Base-by-base conservation (phyloP, 352 stramenopile genomes). In the Globisporangium middletonii region DNA sequence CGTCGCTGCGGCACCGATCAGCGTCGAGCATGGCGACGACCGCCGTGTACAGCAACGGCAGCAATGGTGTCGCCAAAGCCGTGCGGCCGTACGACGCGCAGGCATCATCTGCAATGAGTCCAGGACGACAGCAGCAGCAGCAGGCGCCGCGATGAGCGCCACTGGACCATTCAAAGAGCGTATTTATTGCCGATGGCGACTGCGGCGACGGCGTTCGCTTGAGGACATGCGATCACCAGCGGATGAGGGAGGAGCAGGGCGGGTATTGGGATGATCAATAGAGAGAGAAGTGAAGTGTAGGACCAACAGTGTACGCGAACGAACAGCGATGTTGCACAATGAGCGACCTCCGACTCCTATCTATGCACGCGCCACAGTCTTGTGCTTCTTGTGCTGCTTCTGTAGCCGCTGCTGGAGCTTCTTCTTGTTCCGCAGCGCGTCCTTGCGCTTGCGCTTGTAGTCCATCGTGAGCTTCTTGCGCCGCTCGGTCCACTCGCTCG, bases 371-470 rank as follows among this genome's bases (percentile, higher is more conserved):
- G n/a, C 41, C 4, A 43, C 9, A 15, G 51, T 64, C 54, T 72
- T 75, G 41, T 83, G 73, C 48, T 77, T 67, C 64, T 75, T 75
- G 51, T 63, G 59, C 35, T 60, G 56, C 55, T 69, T 60, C 23
- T 51, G 57, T 28, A 63, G 62, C 16, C 55, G 62, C 54, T 87
- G 81, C 60, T 81, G 79, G 43, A 80, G 67, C 48, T 83, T 79
- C 64, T 93, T 93, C 57, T 86, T 86, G 55, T 65, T 74, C 66
- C 89, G 88, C 53, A 88, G 63, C 42, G 83, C 75, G 50, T 90
- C 78, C 35, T 81, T 79, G 18, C 81, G 78, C 69, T 93, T 93
- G 55, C 83, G 80, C 44, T 89, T 89, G 62, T 84, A 93, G 62
- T 93, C 83, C 19, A 88, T 58, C 57, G 83, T 90, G 43, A 91